Evolutionary conservation across 768 basidiomycete species (phyloP).

Genomic region (Pluteus cervinus): DNA sequence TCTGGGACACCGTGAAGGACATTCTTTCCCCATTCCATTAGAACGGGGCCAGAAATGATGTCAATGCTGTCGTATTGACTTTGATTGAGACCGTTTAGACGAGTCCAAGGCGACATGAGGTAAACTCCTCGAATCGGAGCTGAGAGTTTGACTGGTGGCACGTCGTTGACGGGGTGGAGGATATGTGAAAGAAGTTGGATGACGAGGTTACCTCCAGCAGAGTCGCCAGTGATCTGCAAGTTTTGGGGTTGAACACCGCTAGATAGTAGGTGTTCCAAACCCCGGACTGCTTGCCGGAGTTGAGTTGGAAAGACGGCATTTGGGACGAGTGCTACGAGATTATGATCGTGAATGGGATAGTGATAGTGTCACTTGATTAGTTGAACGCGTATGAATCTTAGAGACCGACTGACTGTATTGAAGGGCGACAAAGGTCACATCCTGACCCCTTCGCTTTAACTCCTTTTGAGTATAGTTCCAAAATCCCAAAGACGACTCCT

Average conservation of each 20-base stretch:
- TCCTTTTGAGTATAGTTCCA: conserved; percentile 17
- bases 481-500: conserved; percentile 13
- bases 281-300: conserved; percentile 20
- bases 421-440: conserved; percentile 17
- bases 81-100: conserved; percentile 19
- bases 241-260: conserved; percentile 22
- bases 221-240: conserved; percentile 31
- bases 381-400: conserved; percentile 7
- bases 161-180: conserved; percentile 25
- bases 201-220: conserved; percentile 32
- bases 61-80: conserved; percentile 14
- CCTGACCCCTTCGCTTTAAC: conserved; percentile 7
- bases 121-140: conserved; percentile 23
- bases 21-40: conserved; percentile 12
- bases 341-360: background rate
- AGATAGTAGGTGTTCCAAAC: conserved; percentile 21
- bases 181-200: conserved; percentile 30
- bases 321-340: conserved; percentile 15
- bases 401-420: conserved; percentile 15
- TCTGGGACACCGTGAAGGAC: conserved; percentile 17
- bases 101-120: conserved; percentile 35
- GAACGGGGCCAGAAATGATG: conserved; percentile 11
- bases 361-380: background rate
- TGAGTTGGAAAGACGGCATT: conserved; percentile 23
- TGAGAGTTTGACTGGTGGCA: conserved; percentile 18